Evolutionary conservation across 306 rosid species (phyloP).

Genomic region (Glycine tomentella): DNA sequence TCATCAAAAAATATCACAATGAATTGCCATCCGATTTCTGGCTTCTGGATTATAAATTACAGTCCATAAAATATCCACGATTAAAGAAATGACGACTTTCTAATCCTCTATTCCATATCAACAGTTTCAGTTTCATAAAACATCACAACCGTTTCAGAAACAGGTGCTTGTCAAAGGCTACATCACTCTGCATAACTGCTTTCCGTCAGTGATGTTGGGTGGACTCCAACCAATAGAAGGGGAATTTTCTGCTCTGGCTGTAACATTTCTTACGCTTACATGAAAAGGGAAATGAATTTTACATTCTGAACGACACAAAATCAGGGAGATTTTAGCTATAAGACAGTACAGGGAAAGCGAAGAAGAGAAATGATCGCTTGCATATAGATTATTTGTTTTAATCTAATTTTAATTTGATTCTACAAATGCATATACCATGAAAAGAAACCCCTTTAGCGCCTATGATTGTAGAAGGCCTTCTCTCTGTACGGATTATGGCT

Average conservation of each 20-base stretch:
- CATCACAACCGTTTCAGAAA: no score
- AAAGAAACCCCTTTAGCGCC: constrained; percentile 21
- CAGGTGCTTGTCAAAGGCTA: neutral
- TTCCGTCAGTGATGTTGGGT: neutral
- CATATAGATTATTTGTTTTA: constrained; percentile 4
- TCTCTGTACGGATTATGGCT: constrained; percentile 27
- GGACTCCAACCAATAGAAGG: neutral
- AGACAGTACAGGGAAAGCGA: constrained; percentile 1
- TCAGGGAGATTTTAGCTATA: neutral
- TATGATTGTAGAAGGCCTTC: constrained; percentile 10
- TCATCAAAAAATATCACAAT: neutral
- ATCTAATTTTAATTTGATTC: constrained; percentile 17
- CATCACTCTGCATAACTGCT: constrained; percentile 4
- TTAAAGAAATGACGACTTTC: neutral
- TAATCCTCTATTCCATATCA: neutral
- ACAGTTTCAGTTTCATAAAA: constrained; percentile 5
- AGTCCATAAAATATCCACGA: neutral
- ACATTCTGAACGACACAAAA: constrained; percentile 8
- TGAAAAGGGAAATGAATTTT: neutral
- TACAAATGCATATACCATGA: neutral
- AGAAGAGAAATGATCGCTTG: constrained; percentile 5
- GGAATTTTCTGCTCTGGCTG: neutral
- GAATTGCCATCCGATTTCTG: neutral
- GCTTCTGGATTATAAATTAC: neutral
- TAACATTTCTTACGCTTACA: neutral